phyloP scores from a whole-genome alignment of 352 stramenopile species.

The Phytopythium ostracodes region DNA sequence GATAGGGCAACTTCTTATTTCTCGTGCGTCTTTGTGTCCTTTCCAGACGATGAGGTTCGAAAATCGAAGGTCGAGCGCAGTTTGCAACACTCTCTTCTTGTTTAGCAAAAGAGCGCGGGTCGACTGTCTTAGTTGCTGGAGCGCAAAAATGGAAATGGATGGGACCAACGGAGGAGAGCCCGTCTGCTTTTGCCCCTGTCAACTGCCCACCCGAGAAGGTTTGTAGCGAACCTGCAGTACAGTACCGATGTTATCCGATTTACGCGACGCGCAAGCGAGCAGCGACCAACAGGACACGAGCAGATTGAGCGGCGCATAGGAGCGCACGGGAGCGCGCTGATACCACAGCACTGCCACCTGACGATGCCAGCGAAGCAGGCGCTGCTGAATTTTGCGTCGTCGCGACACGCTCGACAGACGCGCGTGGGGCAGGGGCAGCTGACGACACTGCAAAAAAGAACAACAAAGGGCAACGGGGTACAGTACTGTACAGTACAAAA shows the following conservation, averaged over 20 bases:
- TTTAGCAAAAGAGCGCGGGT: not conserved
- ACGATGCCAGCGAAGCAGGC: not conserved
- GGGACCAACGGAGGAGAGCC: not conserved
- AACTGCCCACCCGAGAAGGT: not conserved
- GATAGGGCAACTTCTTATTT: not conserved
- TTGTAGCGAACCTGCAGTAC: too few relatives aligned
- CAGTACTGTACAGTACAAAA: not conserved
- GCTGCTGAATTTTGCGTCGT: conserved; percentile 2
- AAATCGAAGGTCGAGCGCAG: conserved; percentile 3
- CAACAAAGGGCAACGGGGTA: not conserved
- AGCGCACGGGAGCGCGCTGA: not conserved
- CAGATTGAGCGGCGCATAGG: not conserved
- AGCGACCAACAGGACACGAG: not conserved
- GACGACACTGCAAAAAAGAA: conserved; percentile 7
- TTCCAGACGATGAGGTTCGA: conserved; percentile 2
- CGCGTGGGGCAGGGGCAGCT: not conserved
- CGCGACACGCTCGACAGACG: conserved; percentile 7
- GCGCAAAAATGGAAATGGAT: not conserved
- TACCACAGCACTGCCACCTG: too few relatives aligned
- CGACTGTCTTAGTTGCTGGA: not conserved
- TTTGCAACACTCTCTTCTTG: not conserved
- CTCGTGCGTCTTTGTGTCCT: not conserved
- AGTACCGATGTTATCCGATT: not conserved
- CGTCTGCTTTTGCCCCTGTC: conserved; percentile 4
- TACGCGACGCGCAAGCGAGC: too few relatives aligned